A percentile compares a stretch with the other conserved stretches of the same genome.
phyloP scores from a whole-genome alignment of 495 filamentous ascomycete species.

The Haplographium delicatum region DNA sequence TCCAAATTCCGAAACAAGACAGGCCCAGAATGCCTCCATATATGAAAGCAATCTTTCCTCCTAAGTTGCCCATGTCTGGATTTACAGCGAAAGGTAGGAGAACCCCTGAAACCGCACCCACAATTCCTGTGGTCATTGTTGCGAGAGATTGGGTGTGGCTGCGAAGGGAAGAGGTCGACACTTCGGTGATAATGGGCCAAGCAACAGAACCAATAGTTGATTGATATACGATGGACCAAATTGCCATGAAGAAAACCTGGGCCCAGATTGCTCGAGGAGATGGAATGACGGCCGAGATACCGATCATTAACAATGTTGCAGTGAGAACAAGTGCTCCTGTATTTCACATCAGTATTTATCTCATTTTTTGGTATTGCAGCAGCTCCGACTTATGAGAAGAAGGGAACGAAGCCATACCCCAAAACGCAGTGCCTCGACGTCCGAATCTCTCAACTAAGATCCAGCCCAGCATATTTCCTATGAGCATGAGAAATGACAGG shows the following conservation, averaged over 20 bases:
- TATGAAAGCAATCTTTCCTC: conserved; percentile 13
- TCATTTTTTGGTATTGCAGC: background rate
- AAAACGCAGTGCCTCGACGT: conserved; percentile 11
- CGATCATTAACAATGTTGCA: conserved; percentile 9
- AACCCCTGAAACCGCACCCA: conserved; percentile 12
- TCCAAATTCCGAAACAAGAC: conserved; percentile 8
- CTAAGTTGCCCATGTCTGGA: conserved; percentile 14
- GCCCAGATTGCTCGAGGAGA: conserved; percentile 11
- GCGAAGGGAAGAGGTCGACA: conserved; percentile 3
- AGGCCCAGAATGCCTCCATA: conserved; percentile 9
- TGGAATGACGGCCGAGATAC: conserved; percentile 8
- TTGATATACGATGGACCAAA: conserved; percentile 18
- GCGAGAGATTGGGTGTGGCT: conserved; percentile 14
- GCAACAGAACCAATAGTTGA: conserved; percentile 19
- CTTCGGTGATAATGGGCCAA: conserved; percentile 17
- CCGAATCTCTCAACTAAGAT: conserved; percentile 14
- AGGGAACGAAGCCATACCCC: background rate
- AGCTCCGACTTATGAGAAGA: background rate
- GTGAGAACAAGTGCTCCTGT: conserved; percentile 8
- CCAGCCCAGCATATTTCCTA: conserved; percentile 16
- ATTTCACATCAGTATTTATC: background rate
- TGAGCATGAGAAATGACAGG: conserved; percentile 11
- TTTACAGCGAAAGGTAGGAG: conserved; percentile 10
- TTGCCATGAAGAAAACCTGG: conserved; percentile 16
- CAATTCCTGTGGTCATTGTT: conserved; percentile 11